Evolutionary conservation across 345 rosid genomes (phyloP).

Genomic region (Arabis hirsuta): DNA sequence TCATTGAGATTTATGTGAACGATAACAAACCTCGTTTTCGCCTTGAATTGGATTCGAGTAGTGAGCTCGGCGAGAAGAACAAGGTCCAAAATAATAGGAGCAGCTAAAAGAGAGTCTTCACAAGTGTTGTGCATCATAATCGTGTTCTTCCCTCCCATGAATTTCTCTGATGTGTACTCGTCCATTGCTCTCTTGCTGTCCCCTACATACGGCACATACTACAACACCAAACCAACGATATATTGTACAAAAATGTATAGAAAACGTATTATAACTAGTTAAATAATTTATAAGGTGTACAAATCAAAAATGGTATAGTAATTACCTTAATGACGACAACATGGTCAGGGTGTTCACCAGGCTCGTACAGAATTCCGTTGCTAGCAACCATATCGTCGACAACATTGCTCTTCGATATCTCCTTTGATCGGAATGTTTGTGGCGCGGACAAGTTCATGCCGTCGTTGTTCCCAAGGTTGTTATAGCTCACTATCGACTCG

Average conservation of each 20-base stretch:
- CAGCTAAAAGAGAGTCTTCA: slow-evolving; percentile 97
- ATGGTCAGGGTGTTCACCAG: slow-evolving; percentile 99
- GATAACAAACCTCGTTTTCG: slow-evolving; percentile 72
- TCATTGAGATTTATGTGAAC: neutral
- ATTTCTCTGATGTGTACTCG: slow-evolving; percentile 97
- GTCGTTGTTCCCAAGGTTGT: slow-evolving; percentile 95
- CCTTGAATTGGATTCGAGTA: slow-evolving; percentile 83
- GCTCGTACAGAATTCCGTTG: slow-evolving; percentile 83
- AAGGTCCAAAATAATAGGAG: slow-evolving; percentile 92
- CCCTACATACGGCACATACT: slow-evolving; percentile 97
- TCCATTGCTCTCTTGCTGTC: slow-evolving; percentile 99
- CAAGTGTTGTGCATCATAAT: slow-evolving; percentile 95
- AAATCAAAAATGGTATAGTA: too few species aligned
- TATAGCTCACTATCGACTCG: slow-evolving; percentile 96
- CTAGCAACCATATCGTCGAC: slow-evolving; percentile 99
- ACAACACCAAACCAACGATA: slow-evolving; percentile 26
- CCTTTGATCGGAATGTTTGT: slow-evolving; percentile 94
- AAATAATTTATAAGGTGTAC: too few species aligned
- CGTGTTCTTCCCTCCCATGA: slow-evolving; percentile 96
- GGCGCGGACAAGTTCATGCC: slow-evolving; percentile 99
- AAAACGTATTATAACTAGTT: too few species aligned
- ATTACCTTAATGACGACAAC: slow-evolving; percentile 97
- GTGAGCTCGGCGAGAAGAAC: slow-evolving; percentile 97
- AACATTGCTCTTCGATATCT: slow-evolving; percentile 95
- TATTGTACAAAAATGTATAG: too few species aligned